A percentile compares a stretch with the other conserved stretches of the same genome.
Conservation (phyloP, 192 early-diverging fungal species). For the Powellomyces hirtus region DNA sequence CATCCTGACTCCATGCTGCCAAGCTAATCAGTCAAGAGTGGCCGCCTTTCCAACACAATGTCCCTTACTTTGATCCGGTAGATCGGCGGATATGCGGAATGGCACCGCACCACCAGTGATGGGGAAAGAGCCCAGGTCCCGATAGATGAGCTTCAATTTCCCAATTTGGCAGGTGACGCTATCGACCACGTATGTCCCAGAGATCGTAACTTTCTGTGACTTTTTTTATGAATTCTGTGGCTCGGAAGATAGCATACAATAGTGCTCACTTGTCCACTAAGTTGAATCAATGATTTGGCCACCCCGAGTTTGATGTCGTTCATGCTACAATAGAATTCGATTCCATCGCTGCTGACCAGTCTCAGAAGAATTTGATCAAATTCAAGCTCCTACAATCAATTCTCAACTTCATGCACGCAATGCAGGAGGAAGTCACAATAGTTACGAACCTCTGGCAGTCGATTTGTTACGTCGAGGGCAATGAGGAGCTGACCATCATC, state of each 20-base stretch:
- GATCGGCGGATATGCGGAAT: constrained; percentile 7
- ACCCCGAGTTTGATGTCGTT: constrained; percentile 32
- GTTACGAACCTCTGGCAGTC: constrained; percentile 52
- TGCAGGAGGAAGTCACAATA: not conserved
- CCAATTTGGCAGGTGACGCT: constrained; percentile 53
- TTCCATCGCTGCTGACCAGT: constrained; percentile 44
- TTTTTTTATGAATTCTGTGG: not conserved
- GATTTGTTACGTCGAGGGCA: constrained; percentile 52
- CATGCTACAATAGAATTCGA: not conserved
- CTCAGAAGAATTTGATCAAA: not conserved
- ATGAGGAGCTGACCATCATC: constrained; percentile 56
- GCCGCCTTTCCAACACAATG: not conserved
- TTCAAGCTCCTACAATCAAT: constrained; percentile 34
- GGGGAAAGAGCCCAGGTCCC: constrained; percentile 34
- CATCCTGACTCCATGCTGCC: not conserved
- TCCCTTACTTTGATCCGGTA: constrained; percentile 31
- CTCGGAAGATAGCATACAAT: not conserved
- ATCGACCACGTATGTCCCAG: constrained; percentile 61
- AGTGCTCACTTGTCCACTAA: constrained; percentile 8
- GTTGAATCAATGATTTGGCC: not conserved
- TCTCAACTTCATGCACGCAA: not conserved
- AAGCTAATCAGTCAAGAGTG: no score
- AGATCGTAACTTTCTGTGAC: constrained; percentile 38
- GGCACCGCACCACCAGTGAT: constrained; percentile 29
- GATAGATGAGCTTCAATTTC: constrained; percentile 41